Percentiles rank a stretch among this genome's conserved stretches.
phyloP scores from a whole-genome alignment of 306 rosid genomes.

The Casuarina equisetifolia region DNA sequence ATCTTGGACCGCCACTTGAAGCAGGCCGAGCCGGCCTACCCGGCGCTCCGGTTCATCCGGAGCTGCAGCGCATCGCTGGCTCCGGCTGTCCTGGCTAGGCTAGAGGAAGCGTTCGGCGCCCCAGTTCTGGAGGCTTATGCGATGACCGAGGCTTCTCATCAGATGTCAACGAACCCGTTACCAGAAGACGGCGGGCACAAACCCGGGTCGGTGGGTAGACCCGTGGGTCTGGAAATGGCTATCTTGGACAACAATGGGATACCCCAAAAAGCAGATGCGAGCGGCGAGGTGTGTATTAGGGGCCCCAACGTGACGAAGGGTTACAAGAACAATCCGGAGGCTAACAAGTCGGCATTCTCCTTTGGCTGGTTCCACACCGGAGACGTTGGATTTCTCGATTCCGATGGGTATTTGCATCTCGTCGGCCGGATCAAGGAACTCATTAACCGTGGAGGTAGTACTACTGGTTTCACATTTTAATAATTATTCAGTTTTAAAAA shows the following conservation, averaged over 20 bases:
- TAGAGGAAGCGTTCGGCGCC: constrained; percentile 71
- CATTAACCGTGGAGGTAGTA: constrained; percentile 88
- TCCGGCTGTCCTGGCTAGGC: constrained; percentile 56
- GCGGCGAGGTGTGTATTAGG: constrained; percentile 78
- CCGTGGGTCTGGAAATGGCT: constrained; percentile 81
- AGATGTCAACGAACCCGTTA: constrained; percentile 76
- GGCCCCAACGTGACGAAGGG: constrained; percentile 85
- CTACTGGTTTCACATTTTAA: too few species aligned
- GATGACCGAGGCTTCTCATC: constrained; percentile 91
- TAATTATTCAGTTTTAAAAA: too few species aligned
- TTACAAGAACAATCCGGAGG: constrained; percentile 72
- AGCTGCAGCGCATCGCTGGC: constrained; percentile 94
- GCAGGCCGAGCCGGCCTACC: constrained; percentile 63
- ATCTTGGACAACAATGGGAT: constrained; percentile 57
- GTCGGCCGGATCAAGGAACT: constrained; percentile 97
- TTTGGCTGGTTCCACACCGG: constrained; percentile 94
- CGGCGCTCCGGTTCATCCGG: constrained; percentile 77
- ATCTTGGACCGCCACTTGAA: constrained; percentile 66
- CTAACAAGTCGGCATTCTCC: constrained; percentile 57
- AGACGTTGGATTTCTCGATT: constrained; percentile 73
- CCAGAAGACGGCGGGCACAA: constrained; percentile 76
- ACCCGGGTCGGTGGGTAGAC: constrained; percentile 83
- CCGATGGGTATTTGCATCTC: constrained; percentile 83
- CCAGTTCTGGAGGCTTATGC: constrained; percentile 95
- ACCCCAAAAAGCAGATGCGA: constrained; percentile 19